Evolutionary conservation across 805 yeast species (phyloP), one percentile per base, ranked within the genome.

Genomic region (Starmera caribaea): DNA sequence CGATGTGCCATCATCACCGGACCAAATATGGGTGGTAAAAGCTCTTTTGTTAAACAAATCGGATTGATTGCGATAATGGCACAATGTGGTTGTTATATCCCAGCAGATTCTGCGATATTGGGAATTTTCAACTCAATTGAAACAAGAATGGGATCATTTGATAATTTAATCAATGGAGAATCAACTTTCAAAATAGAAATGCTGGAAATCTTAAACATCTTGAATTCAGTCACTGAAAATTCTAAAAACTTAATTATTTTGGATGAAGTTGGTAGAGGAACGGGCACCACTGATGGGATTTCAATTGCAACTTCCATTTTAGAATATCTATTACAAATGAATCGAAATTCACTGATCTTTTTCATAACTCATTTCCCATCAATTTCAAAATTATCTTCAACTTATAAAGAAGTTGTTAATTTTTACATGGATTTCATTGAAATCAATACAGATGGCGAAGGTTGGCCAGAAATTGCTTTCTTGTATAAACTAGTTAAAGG

Each of bases 311-410:
- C 95, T 84, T 81, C 97, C 0, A 90, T 92, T 38, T 80, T 90
- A 48, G 95, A 88, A 55, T 81, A 83, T 58, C 73, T 90, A 41
- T 77, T 89, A 11, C 29, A 31, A 14, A 10, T 66, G 16, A 65
- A 77, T 31, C 72, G 79, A 35, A 67, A 72, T 35, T 78, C 95
- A 41, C 81, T 88, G 59, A 78, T 94, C 0, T 56, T 92, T 41
- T 92, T 92, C 69, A 97, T 97, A 0, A 92, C 99, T 0, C 99
- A 92, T 66, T 92, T 92, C 71, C 97, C 57, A 58, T 97, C 92
- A 56, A 69, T 92, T 38, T 92, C 97, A 5, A 79, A 81, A 21
- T 65, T 92, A 41, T 70, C 89, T 0, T 76, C 77, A 15, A 70
- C 69, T 46, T 66, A 76, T 38, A 58, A 68, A 8, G 71, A 76